Conservation (phyloP, 495 filamentous ascomycete species). For the Choiromyces venosus region DNA sequence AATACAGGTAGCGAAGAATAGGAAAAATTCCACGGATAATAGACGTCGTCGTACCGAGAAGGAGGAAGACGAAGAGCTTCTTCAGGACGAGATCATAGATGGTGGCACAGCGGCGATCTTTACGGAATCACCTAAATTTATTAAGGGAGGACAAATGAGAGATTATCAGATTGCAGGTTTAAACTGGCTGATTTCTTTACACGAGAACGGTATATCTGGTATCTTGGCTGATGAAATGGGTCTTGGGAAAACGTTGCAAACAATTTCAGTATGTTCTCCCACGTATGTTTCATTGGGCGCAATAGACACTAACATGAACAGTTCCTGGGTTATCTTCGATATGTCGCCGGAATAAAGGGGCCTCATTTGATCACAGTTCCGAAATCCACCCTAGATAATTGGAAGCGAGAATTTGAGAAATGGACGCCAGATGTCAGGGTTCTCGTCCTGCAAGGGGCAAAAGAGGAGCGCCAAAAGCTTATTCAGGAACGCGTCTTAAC, state of each 20-base stretch:
- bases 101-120: conserved; percentile 83
- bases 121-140: conserved; percentile 81
- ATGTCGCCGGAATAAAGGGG: conserved; percentile 76
- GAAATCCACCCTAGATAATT: conserved; percentile 98
- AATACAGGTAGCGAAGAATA: conserved; percentile 63
- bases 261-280: conserved; percentile 49
- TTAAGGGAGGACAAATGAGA: conserved; percentile 81
- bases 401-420: conserved; percentile 85
- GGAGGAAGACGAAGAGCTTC: conserved; percentile 92
- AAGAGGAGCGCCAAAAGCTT: conserved; percentile 81
- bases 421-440: conserved; percentile 97
- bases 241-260: conserved; percentile 89
- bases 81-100: conserved; percentile 83
- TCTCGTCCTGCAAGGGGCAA: conserved; percentile 87
- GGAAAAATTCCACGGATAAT: conserved; percentile 73
- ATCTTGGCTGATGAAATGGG: conserved; percentile 98
- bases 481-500: conserved; percentile 87
- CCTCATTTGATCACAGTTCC: conserved; percentile 94
- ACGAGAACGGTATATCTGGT: conserved; percentile 97
- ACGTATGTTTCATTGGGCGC: not conserved
- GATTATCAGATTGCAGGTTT: conserved; percentile 93
- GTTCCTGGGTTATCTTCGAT: conserved; percentile 92
- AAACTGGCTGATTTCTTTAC: conserved; percentile 97
- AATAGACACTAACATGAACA: conserved; percentile 45
- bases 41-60: conserved; percentile 85